Evolutionary conservation across 2,329 filamentous ascomycete species (phyloP).

Genomic region (Apiospora phragmitis): DNA sequence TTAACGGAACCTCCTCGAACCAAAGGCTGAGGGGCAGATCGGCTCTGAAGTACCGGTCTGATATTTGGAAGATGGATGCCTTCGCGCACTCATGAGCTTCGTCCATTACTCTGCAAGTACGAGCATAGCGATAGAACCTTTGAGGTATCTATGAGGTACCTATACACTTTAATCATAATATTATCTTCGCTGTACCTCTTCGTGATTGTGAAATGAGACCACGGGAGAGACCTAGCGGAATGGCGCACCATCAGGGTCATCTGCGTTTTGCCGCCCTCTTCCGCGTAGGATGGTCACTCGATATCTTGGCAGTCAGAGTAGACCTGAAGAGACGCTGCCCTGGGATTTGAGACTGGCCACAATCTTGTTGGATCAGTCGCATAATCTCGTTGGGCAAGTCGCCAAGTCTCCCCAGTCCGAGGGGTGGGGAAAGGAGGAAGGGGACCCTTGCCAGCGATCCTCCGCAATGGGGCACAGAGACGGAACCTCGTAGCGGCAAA

Average conservation of each 20-base stretch:
- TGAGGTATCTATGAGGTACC: no score
- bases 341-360: no score
- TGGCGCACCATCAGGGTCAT: no score
- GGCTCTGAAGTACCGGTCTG: background rate
- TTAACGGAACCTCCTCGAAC: constrained; percentile 17
- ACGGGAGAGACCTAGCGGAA: no score
- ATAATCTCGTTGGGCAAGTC: background rate
- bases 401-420: background rate
- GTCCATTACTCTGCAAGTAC: background rate
- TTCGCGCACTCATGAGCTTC: background rate
- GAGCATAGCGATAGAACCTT: no score
- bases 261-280: no score
- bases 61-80: background rate
- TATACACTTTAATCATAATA: background rate
- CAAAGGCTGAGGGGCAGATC: background rate
- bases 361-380: background rate
- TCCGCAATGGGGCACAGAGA: background rate
- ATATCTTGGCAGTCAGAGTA: no score
- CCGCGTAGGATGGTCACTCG: no score
- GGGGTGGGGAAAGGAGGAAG: background rate
- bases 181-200: background rate
- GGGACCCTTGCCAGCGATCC: no score
- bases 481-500: background rate
- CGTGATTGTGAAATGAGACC: no score
- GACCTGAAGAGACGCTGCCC: no score